Base-by-base conservation (phyloP, 306 rosid species). In the Cicer judaicum region DNA sequence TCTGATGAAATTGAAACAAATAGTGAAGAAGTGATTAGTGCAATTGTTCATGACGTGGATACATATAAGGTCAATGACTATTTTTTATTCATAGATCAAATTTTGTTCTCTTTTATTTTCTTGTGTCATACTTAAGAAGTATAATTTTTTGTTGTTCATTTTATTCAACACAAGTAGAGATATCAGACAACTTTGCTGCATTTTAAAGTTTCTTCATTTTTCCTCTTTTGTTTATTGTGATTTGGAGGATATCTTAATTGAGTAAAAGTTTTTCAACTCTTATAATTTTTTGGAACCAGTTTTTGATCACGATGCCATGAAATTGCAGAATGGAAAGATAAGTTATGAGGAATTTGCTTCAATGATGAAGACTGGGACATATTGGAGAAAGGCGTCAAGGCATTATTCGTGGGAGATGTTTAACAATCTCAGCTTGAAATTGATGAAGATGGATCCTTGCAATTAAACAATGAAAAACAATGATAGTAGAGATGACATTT, bases 341-440 rank as follows among this genome's bases (percentile, higher is more conserved):
- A 94, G 97, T 84, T 92, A 84, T 4, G 96, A 90, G 24, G 99
- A 94, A 63, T 94, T 94, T 43, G 80, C 92, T 1, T 19, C 93
- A 7, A 94, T 94, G 99, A 94, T 94, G 99, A 94, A 92, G 88
- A 92, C 97, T 0, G 99, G 96, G 12, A 94, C 99, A 41, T 97
- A 94, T 80, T 94, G 99, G 99, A 87, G 99, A 79, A 94, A 92
- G 83, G 99, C 96, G 10, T 92, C 99, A 64, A 90, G 97, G 78
- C 97, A 94, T 82, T 94, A 92, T 75, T 94, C 99, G 2, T 87
- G 99, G 47, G 99, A 94, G 55, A 88, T 93, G 86, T 94, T 94
- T 78, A 90, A 82, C 5, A 92, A 75, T 83, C 89, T 94, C 36
- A 94, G 97, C 76, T 72, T 87, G 77, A 87, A 65, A 53, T 72